A percentile compares a stretch with the other conserved stretches of the same genome.
These are phyloP conservation scores for Cladosporium sp. DNA, from an alignment of 2,329 filamentous ascomycete species.

Conservation along the genomic window DNA sequence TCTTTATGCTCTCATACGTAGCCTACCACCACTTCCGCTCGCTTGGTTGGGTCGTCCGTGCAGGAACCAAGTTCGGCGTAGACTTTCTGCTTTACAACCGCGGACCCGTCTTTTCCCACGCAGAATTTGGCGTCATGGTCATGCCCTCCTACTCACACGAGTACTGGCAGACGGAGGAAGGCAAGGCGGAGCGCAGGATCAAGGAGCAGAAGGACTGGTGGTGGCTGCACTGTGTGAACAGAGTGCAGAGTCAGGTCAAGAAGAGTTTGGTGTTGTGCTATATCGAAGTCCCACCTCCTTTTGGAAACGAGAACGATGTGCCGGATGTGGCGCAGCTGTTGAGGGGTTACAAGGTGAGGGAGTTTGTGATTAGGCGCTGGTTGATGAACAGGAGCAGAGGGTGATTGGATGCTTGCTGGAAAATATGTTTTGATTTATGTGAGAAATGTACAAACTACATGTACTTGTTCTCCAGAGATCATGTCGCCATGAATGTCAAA, in stretches of 20 bases:
- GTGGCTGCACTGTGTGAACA: constrained; percentile 85
- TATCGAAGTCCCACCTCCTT: constrained; percentile 80
- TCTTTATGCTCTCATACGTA: constrained; percentile 81
- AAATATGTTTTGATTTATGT: background rate
- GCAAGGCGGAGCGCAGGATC: constrained; percentile 47
- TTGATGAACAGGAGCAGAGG: constrained; percentile 64
- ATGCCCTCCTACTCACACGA: constrained; percentile 76
- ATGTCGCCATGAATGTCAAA: background rate
- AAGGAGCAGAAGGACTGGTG: constrained; percentile 65
- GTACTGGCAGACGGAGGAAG: constrained; percentile 62
- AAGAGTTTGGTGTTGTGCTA: constrained; percentile 90
- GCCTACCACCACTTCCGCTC: constrained; percentile 97
- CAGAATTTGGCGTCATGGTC: constrained; percentile 85
- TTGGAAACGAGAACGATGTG: constrained; percentile 51
- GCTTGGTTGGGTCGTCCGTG: constrained; percentile 88
- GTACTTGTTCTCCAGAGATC: background rate
- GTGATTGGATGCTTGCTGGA: background rate
- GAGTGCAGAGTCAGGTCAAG: constrained; percentile 83
- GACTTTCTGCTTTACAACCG: constrained; percentile 94
- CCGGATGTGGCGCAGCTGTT: constrained; percentile 60
- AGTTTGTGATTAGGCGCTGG: constrained; percentile 82
- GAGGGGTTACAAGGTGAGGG: constrained; percentile 71
- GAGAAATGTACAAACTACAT: background rate
- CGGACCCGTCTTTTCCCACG: constrained; percentile 91
- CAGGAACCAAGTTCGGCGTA: constrained; percentile 90